Evolutionary conservation across 1,284 basidiomycete genomes (phyloP), one percentile per base, ranked within the genome.

Genomic region (Tylopilus orsonianus): DNA sequence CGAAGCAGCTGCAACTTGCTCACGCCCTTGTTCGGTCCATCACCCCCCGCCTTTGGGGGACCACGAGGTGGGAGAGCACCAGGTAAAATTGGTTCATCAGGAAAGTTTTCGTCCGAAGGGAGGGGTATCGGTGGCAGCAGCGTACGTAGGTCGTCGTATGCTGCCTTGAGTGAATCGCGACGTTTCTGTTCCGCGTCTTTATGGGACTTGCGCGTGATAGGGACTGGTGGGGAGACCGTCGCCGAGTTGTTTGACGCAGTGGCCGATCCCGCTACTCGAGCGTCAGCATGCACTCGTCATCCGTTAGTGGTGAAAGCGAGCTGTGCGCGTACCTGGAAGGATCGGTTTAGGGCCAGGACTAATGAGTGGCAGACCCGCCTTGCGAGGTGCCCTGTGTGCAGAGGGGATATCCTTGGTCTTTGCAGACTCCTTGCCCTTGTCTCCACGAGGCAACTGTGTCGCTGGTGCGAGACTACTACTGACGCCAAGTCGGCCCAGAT

Each of bases 131-230:
- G 89, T 0, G 96, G 96, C 0, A 99, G 77, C 12, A 98, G 75
- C 8, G 78, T 70, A 12, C 96, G 89, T 10, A 99, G 79, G 55
- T 97, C 94, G 67, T 99, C 96, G 64, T 96, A 99, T 14, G 93
- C 94, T 9, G 87, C 87, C 72, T 99, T 99, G 56, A 99, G 81
- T 32, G 89, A 93, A 69, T 99, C 96, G 4, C 96, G 84, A 18
- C 96, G 85, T 66, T 97, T 96, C 67, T 99, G 96, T 69, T 99
- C 96, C 0, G 96, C 96, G 1, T 89, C 92, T 70, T 98, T 98
- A 71, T 99, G 96, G 1, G 93, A 95, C 64, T 93, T 93, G 49
- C 89, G 81, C n/a, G 78, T 69, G 24, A 69, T 62, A 40, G 67
- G 54, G 3, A 65, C 60, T 3, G 68, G 70, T 42, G 62, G 66